Evolutionary conservation across 75 land plant genomes (phyloP), one percentile per base, ranked within the genome.

Genomic region (Cupressus sempervirens): DNA sequence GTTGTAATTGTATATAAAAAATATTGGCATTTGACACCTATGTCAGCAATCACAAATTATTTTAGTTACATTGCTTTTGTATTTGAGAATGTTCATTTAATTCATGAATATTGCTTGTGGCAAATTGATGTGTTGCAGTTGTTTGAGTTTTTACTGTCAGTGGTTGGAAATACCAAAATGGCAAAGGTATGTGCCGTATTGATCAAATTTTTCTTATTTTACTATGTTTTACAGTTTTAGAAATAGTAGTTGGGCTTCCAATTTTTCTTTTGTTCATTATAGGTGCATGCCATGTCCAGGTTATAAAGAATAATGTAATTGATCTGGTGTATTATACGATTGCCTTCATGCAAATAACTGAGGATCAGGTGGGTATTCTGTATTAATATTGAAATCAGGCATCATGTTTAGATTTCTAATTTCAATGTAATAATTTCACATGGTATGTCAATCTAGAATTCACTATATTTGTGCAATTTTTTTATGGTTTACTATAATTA

Each of bases 311-410:
- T 40, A 89, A 90, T 85, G 48, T 92, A 29, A 87, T 86, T 65
- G 99, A 98, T 85, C 80, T 98, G 90, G 93, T 88, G 20, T 98
- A 98, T 86, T 92, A 93, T 87, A 91, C 93, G 23, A 85, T 98
- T 52, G 93, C 90, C 40, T 98, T 91, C 89, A 89, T 95, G 89
- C 99, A 98, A 76, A 96, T 98, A 89, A 98, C 99, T 29, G 95
- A 93, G 56, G 97, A 98, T 58, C 98, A 98, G 93, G 99, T 98
- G 88, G 11, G 3, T 20, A 0, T 45, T 79, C 81, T 43, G 8
- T 45, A 58, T 30, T 70, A 70, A 35, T 12, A 10, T 30, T 32
- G 35, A 30, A 70, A 9, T 20, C 11, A 29, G 74, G 74, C 74
- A 14, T 70, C 30, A 70, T 32, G 14, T 29, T 29, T 32, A 32